Percentiles rank a stretch among this genome's conserved stretches.
phyloP scores from a whole-genome alignment of 2,329 filamentous ascomycete genomes.

The Microdochium trichocladiopsis region DNA sequence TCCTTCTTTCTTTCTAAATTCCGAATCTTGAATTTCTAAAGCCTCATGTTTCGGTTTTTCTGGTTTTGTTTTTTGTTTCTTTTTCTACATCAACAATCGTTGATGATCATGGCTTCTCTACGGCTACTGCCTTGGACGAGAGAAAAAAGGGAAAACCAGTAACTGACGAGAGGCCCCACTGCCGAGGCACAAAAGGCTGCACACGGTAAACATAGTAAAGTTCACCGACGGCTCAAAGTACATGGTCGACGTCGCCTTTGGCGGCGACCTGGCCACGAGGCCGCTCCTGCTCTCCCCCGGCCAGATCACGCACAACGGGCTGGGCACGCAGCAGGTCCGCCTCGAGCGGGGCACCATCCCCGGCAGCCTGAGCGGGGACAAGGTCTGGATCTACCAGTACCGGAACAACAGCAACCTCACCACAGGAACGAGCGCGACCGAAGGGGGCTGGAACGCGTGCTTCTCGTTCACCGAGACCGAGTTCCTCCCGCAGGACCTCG shows the following conservation, averaged over 20 bases:
- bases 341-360: constrained; percentile 42
- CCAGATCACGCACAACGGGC: constrained; percentile 33
- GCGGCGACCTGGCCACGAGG: constrained; percentile 50
- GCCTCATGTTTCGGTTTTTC: too few relatives aligned
- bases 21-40: not conserved
- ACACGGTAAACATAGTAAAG: constrained; percentile 53
- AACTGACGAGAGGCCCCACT: too few relatives aligned
- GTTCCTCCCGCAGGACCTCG: constrained; percentile 55
- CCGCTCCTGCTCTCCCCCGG: constrained; percentile 44
- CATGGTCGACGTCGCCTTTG: constrained; percentile 57
- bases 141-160: too few relatives aligned
- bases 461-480: constrained; percentile 63
- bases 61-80: too few relatives aligned
- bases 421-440: not conserved
- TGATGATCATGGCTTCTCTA: too few relatives aligned
- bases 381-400: constrained; percentile 59
- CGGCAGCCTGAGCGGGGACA: constrained; percentile 28
- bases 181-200: constrained; percentile 41
- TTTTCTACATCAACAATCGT: too few relatives aligned
- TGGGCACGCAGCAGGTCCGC: constrained; percentile 49
- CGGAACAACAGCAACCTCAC: constrained; percentile 35
- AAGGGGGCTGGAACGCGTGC: constrained; percentile 43
- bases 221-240: constrained; percentile 37
- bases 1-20: not conserved
- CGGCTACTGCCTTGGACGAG: too few relatives aligned